A percentile compares a stretch with the other conserved stretches of the same genome.
Evolutionary conservation across 192 early-diverging fungal genomes (phyloP).

Genomic region (Coemansia sp.): DNA sequence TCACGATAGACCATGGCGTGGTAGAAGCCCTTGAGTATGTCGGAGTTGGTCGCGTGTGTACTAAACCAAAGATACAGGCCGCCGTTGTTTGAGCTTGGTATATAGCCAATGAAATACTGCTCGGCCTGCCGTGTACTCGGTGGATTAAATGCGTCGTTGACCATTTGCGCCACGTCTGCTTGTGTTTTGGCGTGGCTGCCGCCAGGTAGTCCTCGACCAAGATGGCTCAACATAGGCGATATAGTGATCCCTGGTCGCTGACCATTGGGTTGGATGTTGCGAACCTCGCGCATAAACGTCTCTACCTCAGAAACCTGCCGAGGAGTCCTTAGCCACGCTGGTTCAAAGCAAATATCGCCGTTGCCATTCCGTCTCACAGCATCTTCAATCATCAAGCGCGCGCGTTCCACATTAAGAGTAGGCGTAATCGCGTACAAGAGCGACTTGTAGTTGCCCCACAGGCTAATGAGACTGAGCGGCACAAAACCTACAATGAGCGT

Average conservation of each 20-base stretch:
- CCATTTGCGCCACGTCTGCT: constrained; percentile 18
- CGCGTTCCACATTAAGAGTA: constrained; percentile 40
- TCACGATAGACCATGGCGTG: constrained; percentile 23
- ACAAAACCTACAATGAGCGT: constrained; percentile 63
- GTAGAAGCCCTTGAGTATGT: constrained; percentile 39
- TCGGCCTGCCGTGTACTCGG: not conserved
- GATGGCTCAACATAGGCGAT: constrained; percentile 10
- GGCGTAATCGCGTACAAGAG: constrained; percentile 38
- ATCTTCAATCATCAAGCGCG: constrained; percentile 24
- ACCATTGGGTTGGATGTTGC: constrained; percentile 10
- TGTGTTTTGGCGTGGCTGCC: not conserved
- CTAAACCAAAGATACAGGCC: constrained; percentile 36
- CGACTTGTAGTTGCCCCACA: constrained; percentile 74
- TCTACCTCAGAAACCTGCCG: constrained; percentile 34
- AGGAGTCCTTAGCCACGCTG: constrained; percentile 25
- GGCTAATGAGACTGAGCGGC: constrained; percentile 68
- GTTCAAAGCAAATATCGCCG: constrained; percentile 14
- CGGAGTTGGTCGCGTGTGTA: constrained; percentile 13
- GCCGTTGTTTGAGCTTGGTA: constrained; percentile 9
- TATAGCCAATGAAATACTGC: constrained; percentile 39
- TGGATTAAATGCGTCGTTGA: constrained; percentile 21
- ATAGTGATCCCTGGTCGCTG: constrained; percentile 28
- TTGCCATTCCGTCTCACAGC: not conserved
- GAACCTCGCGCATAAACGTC: constrained; percentile 40
- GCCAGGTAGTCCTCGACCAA: constrained; percentile 9